Base-by-base conservation (phyloP, 805 yeast genomes). In the Zygosaccharomyces bisporus region DNA sequence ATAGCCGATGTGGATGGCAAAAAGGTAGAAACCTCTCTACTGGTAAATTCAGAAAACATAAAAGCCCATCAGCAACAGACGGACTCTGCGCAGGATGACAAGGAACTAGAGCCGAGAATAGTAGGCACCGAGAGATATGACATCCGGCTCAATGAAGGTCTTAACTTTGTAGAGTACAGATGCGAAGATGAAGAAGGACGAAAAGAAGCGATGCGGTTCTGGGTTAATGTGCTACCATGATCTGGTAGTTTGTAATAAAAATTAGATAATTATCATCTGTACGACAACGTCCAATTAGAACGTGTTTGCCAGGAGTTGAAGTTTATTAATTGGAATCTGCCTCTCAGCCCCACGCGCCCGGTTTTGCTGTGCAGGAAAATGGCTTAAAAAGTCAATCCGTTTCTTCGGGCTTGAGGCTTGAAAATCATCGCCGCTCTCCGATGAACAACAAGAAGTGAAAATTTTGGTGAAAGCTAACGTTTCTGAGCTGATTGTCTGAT, bases 191-290 rank as follows among this genome's bases (percentile, higher is more conserved):
- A 45, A 14, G 45, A 21, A n/a, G 45, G 46, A 14, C 40, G 25
- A 13, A 38, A 29, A 4, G 68, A 63, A 46, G 25, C 33, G 3
- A 50, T 61, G 52, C 60, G 56, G 35, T 56, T 63, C 34, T 63
- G 67, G 65, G 52, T 62, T 12, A 60, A 58, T 37, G 64, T 62
- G 6, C 48, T 60, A 18, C 66, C 68, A 39, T 63, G 42, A 50
- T 17, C 12, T 21, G 20, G 37, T 23, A 31, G 17, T 31, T 29
- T 33, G 32, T 34, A 27, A 17, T 37, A 25, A 24, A 25, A 12
- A 14, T 8, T 36, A 27, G 32, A 18, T 36, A 14, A n/a, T 23
- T n/a, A 18, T 12, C 39, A 21, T n/a, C 19, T 23, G 17, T 13
- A 13, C 18, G 18, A 21, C 25, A 21, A 21, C 9, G 9, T 21